Base-by-base conservation (phyloP, 1,139 yeast genomes). In the Sugiyamaella japonica region DNA sequence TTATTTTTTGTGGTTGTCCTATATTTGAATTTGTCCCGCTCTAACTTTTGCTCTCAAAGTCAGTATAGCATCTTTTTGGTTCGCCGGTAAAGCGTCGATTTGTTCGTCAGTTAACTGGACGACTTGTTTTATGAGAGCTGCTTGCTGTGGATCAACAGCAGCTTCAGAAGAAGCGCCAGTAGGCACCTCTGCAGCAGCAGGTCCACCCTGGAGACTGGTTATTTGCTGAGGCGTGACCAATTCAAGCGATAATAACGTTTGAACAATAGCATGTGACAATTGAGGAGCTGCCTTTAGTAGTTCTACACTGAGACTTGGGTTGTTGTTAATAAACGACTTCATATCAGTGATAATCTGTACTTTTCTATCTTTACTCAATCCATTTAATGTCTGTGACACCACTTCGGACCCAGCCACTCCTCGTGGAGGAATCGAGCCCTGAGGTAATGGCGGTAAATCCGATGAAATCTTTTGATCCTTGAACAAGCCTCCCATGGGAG, bases 201-300 rank as follows among this genome's bases (percentile, higher is more conserved):
- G 3, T 13, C 4, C 42, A 45, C 43, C 53, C 39, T 50, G 40
- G 28, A 76, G 62, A 5, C 56, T 58, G n/a, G 72, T 77, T 9
- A 85, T 73, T 32, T 76, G 71, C 9, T 78, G 81, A 1, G 82
- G 77, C 37, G 74, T 78, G 7, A 82, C 75, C n/a, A 79, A 66
- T 43, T 79, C 79, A 39, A 82, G 70, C 53, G 84, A 71, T 58
- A 90, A 70, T 56, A 89, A 72, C 2, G 85, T 76, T 65, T 91
- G 97, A 6, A 91, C 93, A 36, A 89, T 74, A 0, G 96, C 95
- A 67, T 85, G 89, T 1, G 89, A 75, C 49, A 91, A 73, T 68
- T 93, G 99, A 0, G 98, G 98, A 56, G 84, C 83, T 61, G 82
- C 81, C 44, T 79, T 79, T 25, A 91, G 73, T 43, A 91, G 71